Conservation (phyloP, 306 rosid species). For the Dalbergia cochinchinensis region DNA sequence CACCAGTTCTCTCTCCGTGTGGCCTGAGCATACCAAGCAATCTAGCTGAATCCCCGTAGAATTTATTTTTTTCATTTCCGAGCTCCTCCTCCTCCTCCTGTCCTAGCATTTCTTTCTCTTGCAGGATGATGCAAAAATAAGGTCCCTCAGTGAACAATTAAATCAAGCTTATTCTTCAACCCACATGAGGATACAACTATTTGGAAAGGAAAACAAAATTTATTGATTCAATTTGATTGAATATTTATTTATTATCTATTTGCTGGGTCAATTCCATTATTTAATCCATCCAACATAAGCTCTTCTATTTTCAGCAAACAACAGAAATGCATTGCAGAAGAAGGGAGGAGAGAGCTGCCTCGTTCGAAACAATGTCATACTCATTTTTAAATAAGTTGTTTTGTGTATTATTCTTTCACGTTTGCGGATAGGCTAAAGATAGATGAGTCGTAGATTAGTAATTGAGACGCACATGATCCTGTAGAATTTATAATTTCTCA, state of each 20-base stretch:
- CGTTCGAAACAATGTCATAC: slow-evolving; percentile 19
- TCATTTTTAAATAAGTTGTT: neutral
- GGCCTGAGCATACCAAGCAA: slow-evolving; percentile 3
- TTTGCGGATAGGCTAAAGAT: neutral
- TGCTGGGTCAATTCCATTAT: slow-evolving; percentile 37
- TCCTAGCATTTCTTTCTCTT: slow-evolving; percentile 11
- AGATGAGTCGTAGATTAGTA: neutral
- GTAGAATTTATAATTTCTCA: neutral
- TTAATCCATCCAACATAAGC: slow-evolving; percentile 12
- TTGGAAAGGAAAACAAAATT: neutral
- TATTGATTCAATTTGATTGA: neutral
- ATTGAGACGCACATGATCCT: neutral
- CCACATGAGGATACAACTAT: neutral
- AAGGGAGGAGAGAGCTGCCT: neutral
- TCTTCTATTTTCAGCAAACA: slow-evolving; percentile 21
- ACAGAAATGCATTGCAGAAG: neutral
- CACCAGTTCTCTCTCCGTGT: neutral
- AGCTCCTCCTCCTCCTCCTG: neutral
- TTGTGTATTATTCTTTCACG: neutral
- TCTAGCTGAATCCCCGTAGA: neutral
- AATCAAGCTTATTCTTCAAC: neutral
- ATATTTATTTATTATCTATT: neutral
- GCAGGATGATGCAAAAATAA: slow-evolving; percentile 15
- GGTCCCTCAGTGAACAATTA: slow-evolving; percentile 27
- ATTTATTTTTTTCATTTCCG: slow-evolving; percentile 16